These are phyloP conservation scores for Fusarium foetens DNA, from an alignment of 2,329 filamentous ascomycete genomes.

Conservation along the genomic window DNA sequence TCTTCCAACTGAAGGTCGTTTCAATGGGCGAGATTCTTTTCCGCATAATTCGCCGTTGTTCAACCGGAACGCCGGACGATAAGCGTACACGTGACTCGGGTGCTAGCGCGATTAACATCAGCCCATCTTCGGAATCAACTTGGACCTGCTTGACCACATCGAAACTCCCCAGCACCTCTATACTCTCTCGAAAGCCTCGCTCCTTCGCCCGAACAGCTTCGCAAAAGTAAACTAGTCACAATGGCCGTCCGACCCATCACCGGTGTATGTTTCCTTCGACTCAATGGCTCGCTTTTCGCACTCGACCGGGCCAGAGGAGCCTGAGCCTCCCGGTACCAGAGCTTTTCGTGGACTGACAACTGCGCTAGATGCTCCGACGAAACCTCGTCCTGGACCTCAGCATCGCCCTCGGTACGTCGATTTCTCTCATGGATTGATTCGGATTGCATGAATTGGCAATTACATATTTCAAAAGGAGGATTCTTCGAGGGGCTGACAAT, in stretches of 20 bases:
- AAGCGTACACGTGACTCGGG: constrained; percentile 35
- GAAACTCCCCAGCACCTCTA: constrained; percentile 34
- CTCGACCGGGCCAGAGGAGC: constrained; percentile 33
- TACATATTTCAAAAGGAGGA: constrained; percentile 19
- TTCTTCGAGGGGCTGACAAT: constrained; percentile 38
- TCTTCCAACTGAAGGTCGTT: constrained; percentile 20
- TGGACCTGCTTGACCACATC: constrained; percentile 41
- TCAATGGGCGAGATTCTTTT: constrained; percentile 44
- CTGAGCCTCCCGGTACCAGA: constrained; percentile 16
- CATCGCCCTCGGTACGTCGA: constrained; percentile 65
- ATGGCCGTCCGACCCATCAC: constrained; percentile 69
- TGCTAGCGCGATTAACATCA: constrained; percentile 51
- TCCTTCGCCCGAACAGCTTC: constrained; percentile 37
- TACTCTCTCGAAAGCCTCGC: constrained; percentile 35
- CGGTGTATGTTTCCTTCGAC: constrained; percentile 60
- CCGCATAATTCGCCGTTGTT: constrained; percentile 38
- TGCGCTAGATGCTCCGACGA: constrained; percentile 67
- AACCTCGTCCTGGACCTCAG: constrained; percentile 66
- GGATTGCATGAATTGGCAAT: constrained; percentile 6
- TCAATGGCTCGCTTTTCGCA: constrained; percentile 47
- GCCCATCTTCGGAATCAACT: constrained; percentile 46
- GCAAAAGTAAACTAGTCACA: constrained; percentile 47
- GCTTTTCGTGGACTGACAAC: constrained; percentile 50
- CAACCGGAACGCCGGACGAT: constrained; percentile 39
- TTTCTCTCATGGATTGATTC: not conserved